These are phyloP conservation scores for Pyricularia pennisetigena DNA, from an alignment of 2,329 filamentous ascomycete genomes.

Conservation along the genomic window DNA sequence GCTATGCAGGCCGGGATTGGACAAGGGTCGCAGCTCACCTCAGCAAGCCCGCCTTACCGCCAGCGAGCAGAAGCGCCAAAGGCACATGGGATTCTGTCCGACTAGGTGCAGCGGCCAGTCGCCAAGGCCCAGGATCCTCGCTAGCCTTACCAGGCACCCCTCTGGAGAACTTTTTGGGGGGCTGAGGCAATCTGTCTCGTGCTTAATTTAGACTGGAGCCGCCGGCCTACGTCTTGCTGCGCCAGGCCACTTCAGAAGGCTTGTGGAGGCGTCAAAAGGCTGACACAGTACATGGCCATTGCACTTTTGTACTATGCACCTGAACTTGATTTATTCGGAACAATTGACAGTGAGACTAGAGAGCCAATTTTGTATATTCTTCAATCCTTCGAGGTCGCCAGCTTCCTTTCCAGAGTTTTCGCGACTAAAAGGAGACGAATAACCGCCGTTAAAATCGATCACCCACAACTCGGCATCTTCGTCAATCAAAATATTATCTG, in stretches of 20 bases:
- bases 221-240: background rate
- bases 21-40: background rate
- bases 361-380: background rate
- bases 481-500: background rate
- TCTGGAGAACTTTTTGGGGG: background rate
- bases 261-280: background rate
- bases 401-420: background rate
- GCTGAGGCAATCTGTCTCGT: background rate
- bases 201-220: background rate
- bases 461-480: background rate
- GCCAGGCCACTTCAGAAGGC: background rate
- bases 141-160: no score
- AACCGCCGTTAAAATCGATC: background rate
- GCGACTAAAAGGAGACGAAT: background rate
- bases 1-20: background rate
- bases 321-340: no score
- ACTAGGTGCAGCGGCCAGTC: background rate
- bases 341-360: background rate
- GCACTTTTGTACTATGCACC: no score
- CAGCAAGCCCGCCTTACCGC: background rate
- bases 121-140: background rate
- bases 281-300: background rate
- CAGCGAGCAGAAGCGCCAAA: background rate
- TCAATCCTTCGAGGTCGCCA: background rate
- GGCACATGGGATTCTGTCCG: no score